A percentile compares a stretch with the other conserved stretches of the same genome.
Conservation (phyloP, 164 flowering plant genomes). For the Umbilicus rupestris region DNA sequence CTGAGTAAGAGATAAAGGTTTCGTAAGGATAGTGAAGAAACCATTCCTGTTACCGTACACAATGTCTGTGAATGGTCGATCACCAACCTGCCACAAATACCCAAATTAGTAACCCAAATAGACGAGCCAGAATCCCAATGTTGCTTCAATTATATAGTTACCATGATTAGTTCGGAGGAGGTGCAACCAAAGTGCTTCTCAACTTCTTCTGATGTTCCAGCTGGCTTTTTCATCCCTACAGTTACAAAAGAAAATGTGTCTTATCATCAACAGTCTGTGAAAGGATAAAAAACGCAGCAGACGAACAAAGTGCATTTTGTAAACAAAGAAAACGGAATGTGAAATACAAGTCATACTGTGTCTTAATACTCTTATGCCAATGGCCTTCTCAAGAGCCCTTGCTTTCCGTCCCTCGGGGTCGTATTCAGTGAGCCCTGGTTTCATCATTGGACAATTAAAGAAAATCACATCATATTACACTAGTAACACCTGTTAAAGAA, state of each 20-base stretch:
- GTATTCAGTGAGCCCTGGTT: constrained; percentile 51
- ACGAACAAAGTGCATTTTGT: background rate
- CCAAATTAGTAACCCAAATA: background rate
- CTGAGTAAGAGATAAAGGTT: constrained; percentile 54
- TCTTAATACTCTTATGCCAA: constrained; percentile 67
- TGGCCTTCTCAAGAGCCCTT: constrained; percentile 39
- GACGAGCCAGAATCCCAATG: background rate
- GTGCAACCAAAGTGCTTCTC: constrained; percentile 72
- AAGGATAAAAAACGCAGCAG: too few relatives aligned
- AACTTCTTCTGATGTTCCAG: constrained; percentile 72
- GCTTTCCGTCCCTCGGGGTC: constrained; percentile 76
- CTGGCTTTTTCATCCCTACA: constrained; percentile 78
- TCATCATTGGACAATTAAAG: constrained; percentile 6
- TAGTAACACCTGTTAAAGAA: background rate
- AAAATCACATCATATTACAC: background rate
- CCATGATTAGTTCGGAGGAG: constrained; percentile 73
- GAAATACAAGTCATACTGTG: constrained; percentile 30
- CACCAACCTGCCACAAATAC: constrained; percentile 60
- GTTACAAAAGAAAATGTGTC: background rate
- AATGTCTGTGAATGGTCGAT: constrained; percentile 79
- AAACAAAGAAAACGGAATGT: background rate
- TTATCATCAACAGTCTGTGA: background rate
- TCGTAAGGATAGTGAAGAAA: constrained; percentile 63
- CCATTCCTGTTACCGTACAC: constrained; percentile 91
- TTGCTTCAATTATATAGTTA: constrained; percentile 12